phyloP scores from a whole-genome alignment of 1,284 basidiomycete genomes.

The Leccinum laetum region DNA sequence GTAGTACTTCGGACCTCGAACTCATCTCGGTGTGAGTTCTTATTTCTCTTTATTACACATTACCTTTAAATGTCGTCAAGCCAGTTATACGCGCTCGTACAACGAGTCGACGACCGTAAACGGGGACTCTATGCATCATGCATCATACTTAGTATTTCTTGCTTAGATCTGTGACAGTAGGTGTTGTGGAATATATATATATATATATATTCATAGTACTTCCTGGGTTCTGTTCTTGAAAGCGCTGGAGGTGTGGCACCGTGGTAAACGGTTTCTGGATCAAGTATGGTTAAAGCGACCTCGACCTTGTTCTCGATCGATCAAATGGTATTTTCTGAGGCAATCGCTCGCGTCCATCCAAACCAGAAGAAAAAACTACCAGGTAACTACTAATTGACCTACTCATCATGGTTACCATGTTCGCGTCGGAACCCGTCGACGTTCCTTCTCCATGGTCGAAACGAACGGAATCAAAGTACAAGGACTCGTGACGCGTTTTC shows the following conservation, averaged over 20 bases:
- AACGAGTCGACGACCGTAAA: not conserved
- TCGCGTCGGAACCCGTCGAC: slow-evolving; percentile 2
- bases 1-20: too few relatives aligned
- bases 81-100: not conserved
- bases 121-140: not conserved
- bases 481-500: slow-evolving; percentile 3
- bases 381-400: not conserved
- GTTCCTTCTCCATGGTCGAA: slow-evolving; percentile 4
- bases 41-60: not conserved
- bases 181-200: not conserved
- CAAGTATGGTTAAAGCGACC: not conserved
- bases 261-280: not conserved
- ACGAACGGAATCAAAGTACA: slow-evolving; percentile 10
- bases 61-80: not conserved
- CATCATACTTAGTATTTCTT: not conserved
- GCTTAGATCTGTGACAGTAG: not conserved
- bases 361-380: not conserved
- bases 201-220: too few relatives aligned
- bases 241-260: too few relatives aligned
- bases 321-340: not conserved
- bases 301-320: not conserved
- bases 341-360: not conserved
- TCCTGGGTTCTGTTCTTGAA: too few relatives aligned
- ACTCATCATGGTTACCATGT: not conserved
- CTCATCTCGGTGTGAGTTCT: too few relatives aligned